Evolutionary conservation across 306 rosid species (phyloP), one percentile per base, ranked within the genome.

Genomic region (Gillenia trifoliata): DNA sequence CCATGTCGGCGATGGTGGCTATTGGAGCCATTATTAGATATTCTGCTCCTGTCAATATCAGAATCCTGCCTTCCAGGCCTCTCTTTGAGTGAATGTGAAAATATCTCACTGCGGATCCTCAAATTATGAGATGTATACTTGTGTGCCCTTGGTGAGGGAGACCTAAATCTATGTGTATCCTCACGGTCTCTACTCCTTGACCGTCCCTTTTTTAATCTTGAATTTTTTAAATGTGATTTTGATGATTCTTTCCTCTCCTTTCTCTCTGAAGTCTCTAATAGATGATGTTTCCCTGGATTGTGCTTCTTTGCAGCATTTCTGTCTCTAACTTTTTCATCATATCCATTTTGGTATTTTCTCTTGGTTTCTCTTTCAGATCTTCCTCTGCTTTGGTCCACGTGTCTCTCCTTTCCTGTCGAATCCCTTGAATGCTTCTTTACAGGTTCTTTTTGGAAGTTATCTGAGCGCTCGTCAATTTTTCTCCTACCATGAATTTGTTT

Each of bases 1-100:
- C 77, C 88, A 60, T 82, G 89, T 28, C 88, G 86, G 38, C 81
- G 83, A 81, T 88, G 81, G 61, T 87, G 90, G 82, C 86, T 75
- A 79, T 85, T 86, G 66, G 93, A 87, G 78, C 86, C 89, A 84
- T 88, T 94, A 74, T 75, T 83, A 68, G 96, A 78, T 75, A 77
- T 73, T 80, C 80, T 89, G 23, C 71, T 83, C 81, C 77, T 86
- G 72, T 89, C 95, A 65, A 72, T 71, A 70, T 87, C 90, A 41
- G 89, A 76, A 75, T 73, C 78, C 70, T 80, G 80, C 83, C 80
- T 84, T 69, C 79, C 83, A 60, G 97, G 84, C 82, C 82, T 82
- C 72, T 86, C 92, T 76, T 82, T 81, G 66, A 64, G 71, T 60
- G 85, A 72, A 68, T 70, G 87, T 28, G 78, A 38, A 7, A 90